phyloP scores from a whole-genome alignment of 495 filamentous ascomycete species.

The Aspergillus diversus region DNA sequence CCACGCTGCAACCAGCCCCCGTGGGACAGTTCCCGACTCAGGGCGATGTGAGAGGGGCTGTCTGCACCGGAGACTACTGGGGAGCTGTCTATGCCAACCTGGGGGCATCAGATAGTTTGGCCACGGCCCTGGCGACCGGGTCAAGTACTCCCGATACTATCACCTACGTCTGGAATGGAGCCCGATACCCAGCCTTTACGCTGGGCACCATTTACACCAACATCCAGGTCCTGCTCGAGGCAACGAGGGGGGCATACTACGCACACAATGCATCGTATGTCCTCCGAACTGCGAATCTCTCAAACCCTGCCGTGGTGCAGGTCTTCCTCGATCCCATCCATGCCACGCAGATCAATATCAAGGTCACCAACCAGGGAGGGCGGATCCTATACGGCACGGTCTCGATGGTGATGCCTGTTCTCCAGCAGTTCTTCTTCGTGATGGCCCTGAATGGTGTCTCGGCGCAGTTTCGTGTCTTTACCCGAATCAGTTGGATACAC shows the following conservation, averaged over 20 bases:
- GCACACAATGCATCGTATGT: constrained; percentile 32
- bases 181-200: constrained; percentile 41
- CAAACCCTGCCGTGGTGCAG: constrained; percentile 28
- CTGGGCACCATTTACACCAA: constrained; percentile 33
- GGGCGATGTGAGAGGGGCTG: constrained; percentile 29
- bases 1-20: constrained; percentile 31
- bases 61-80: constrained; percentile 45
- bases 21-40: constrained; percentile 25
- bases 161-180: constrained; percentile 50
- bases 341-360: constrained; percentile 40
- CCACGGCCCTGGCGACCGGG: constrained; percentile 26
- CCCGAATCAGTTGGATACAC: constrained; percentile 31
- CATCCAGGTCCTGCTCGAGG: constrained; percentile 30
- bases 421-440: constrained; percentile 56
- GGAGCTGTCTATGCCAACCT: constrained; percentile 37
- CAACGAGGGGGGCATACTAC: constrained; percentile 35
- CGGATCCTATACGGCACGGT: constrained; percentile 50
- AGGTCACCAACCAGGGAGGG: constrained; percentile 43
- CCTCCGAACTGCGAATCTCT: constrained; percentile 21
- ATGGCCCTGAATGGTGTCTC: constrained; percentile 40
- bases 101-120: constrained; percentile 34
- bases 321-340: constrained; percentile 44
- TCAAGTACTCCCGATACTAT: constrained; percentile 30
- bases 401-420: constrained; percentile 42
- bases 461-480: constrained; percentile 39